Base-by-base conservation (phyloP, 805 yeast species). In the Pichia gijzeniarum region DNA sequence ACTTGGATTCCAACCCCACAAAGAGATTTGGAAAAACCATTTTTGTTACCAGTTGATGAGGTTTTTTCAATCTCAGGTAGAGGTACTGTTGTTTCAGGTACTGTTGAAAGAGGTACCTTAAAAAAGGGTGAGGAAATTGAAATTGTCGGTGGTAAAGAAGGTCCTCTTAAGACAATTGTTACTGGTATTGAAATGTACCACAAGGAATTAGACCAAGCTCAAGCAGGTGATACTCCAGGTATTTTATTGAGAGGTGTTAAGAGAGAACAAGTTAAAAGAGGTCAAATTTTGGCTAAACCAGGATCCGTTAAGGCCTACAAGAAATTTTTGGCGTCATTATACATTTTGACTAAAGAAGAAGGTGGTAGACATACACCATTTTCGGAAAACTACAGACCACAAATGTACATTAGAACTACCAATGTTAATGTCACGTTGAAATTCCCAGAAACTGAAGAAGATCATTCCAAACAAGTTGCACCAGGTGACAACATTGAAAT, bases 211-310 rank as follows among this genome's bases (percentile, higher is more conserved):
- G 98, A 90, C 72, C 77, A 81, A 61, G 98, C 98, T 56, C 85
- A 85, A 82, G 99, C 96, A 63, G 99, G 99, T 77, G 99, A 93
- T 74, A 93, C 95, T 71, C 95, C 96, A 67, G 99, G 99, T 73
- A 80, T 93, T 60, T 76, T 93, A 68, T 78, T 93, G 68, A 89
- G 99, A 79, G 98, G 98, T 79, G 80, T 91, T 68, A 90, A 89
- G 82, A 88, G 97, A 76, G 99, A 93, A 62, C 95, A 93, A 65
- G 76, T 93, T 59, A 77, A 79, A 70, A 86, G 99, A 75, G 99
- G 99, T 74, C 91, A 91, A 98, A 95, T 93, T 57, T 73, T 89
- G 59, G 85, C 95, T 65, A 90, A 89, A 76, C 90, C 95, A 61
- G 91, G 87, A 55, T 72, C 95, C 54, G 86, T 91, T 61, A 80